Percentiles rank a stretch among this genome's conserved stretches.
phyloP scores from a whole-genome alignment of 2,329 filamentous ascomycete species.

The Penicillium italicum region DNA sequence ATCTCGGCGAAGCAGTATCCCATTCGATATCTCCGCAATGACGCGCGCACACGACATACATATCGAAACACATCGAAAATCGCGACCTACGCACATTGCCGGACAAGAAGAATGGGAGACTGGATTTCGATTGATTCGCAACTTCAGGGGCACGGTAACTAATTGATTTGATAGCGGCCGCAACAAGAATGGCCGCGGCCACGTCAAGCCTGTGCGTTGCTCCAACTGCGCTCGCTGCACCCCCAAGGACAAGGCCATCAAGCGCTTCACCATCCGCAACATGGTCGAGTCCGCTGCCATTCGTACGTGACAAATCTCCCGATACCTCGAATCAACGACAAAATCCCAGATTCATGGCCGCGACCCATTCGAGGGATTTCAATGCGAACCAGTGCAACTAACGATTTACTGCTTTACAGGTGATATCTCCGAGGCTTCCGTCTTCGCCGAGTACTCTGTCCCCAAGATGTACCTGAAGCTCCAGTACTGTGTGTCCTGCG shows the following conservation, averaged over 20 bases:
- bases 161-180: slow-evolving; percentile 65
- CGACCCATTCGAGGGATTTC: neutral
- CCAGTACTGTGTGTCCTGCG: slow-evolving; percentile 99
- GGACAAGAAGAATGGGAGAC: slow-evolving; percentile 20
- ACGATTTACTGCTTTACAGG: slow-evolving; percentile 53
- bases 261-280: slow-evolving; percentile 99
- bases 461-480: slow-evolving; percentile 99
- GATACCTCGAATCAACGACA: slow-evolving; percentile 4
- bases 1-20: slow-evolving; percentile 23
- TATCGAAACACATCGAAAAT: slow-evolving; percentile 4
- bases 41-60: slow-evolving; percentile 10
- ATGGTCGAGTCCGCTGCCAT: slow-evolving; percentile 99
- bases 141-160: slow-evolving; percentile 16
- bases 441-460: slow-evolving; percentile 98
- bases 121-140: slow-evolving; percentile 12
- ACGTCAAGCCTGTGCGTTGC: slow-evolving; percentile 98
- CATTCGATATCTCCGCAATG: slow-evolving; percentile 29
- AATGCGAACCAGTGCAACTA: slow-evolving; percentile 4
- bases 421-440: slow-evolving; percentile 99
- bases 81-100: slow-evolving; percentile 19
- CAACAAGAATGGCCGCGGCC: slow-evolving; percentile 99
- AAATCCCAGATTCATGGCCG: neutral
- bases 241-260: slow-evolving; percentile 99
- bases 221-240: slow-evolving; percentile 86
- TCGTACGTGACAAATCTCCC: slow-evolving; percentile 64